These are phyloP conservation scores for Trichophyton benhamiae DNA, from an alignment of 2,329 filamentous ascomycete species.

Conservation along the genomic window DNA sequence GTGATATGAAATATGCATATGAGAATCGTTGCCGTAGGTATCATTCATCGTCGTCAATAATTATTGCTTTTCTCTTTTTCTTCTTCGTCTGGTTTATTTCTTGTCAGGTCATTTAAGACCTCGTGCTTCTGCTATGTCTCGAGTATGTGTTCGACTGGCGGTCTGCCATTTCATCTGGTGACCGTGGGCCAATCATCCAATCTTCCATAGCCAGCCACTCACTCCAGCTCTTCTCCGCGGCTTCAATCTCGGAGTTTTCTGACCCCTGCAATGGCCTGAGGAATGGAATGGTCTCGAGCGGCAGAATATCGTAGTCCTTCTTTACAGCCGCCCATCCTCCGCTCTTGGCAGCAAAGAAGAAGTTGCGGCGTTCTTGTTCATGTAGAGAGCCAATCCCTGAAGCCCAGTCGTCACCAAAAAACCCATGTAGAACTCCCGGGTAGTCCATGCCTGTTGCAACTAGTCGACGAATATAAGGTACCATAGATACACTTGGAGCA, in stretches of 20 bases:
- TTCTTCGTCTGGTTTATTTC: background rate
- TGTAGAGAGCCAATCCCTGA: slow-evolving; percentile 69
- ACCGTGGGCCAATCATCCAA: slow-evolving; percentile 88
- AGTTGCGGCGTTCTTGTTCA: slow-evolving; percentile 84
- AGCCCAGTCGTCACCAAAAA: slow-evolving; percentile 90
- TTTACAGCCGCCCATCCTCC: slow-evolving; percentile 84
- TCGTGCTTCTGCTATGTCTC: background rate
- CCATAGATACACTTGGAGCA: slow-evolving; percentile 49
- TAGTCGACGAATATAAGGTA: slow-evolving; percentile 81
- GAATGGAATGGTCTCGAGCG: slow-evolving; percentile 76
- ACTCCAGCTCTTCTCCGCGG: slow-evolving; percentile 77
- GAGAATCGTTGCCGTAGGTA: slow-evolving; percentile 1
- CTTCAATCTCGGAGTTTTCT: slow-evolving; percentile 65
- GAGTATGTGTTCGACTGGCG: slow-evolving; percentile 20
- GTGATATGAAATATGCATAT: background rate
- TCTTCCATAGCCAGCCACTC: slow-evolving; percentile 95
- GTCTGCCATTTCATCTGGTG: slow-evolving; percentile 40
- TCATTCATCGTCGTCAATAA: background rate
- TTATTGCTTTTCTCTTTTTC: background rate
- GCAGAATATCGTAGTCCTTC: slow-evolving; percentile 74
- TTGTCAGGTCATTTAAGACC: background rate
- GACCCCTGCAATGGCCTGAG: slow-evolving; percentile 68
- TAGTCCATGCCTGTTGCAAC: slow-evolving; percentile 87
- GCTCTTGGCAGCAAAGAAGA: slow-evolving; percentile 88
- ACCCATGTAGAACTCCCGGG: slow-evolving; percentile 75